A percentile compares a stretch with the other conserved stretches of the same genome.
Evolutionary conservation across 768 basidiomycete genomes (phyloP).

Genomic region (Ephemerocybe angulata): DNA sequence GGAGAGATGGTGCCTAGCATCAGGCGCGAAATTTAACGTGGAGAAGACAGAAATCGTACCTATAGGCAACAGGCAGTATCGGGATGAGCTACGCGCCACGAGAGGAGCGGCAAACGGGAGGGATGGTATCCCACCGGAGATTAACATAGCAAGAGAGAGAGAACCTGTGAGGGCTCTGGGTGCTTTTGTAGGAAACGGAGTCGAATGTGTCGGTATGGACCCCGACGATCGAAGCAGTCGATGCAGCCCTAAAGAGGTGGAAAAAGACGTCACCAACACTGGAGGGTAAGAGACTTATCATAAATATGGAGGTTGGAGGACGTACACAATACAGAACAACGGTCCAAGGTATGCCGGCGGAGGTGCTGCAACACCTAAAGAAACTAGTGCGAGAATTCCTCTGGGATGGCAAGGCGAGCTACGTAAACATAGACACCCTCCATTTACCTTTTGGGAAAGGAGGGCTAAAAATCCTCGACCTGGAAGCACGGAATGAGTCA

Average conservation of each 20-base stretch:
- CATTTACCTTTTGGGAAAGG: background rate
- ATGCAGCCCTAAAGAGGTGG: background rate
- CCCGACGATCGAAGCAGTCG: background rate
- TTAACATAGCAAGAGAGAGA: conserved; percentile 1
- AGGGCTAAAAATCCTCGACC: conserved; percentile 19
- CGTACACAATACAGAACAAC: background rate
- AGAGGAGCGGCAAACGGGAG: too few species aligned
- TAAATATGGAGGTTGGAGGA: background rate
- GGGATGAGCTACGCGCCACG: background rate
- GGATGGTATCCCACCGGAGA: background rate
- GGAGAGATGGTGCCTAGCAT: background rate
- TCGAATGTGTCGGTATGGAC: background rate
- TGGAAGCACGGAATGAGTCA: conserved; percentile 19
- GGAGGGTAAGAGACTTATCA: background rate
- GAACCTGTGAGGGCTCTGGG: background rate
- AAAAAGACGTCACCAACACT: background rate
- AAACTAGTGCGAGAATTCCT: background rate
- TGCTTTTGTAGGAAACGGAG: background rate
- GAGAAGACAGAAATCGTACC: background rate
- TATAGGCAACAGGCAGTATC: background rate
- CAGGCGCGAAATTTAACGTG: conserved; percentile 1
- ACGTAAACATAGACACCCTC: conserved; percentile 8
- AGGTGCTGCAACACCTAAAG: background rate
- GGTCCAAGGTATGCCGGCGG: background rate
- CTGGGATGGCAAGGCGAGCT: background rate